A percentile compares a stretch with the other conserved stretches of the same genome.
Conservation (phyloP, 2,329 filamentous ascomycete genomes). For the Ampelomyces quisqualis region DNA sequence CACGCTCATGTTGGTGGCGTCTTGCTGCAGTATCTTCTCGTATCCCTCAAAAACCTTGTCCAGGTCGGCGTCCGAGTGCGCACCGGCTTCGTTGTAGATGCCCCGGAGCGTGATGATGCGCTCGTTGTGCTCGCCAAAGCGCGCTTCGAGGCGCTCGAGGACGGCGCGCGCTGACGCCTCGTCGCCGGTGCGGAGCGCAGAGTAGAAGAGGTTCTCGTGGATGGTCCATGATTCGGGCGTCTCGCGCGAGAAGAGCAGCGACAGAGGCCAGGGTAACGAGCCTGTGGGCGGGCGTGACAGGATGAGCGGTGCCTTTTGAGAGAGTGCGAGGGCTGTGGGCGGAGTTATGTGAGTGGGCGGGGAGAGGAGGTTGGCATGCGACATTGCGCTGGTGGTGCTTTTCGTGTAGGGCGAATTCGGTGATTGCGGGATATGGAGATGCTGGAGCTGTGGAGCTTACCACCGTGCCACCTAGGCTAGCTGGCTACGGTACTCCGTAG, state of each 20-base stretch:
- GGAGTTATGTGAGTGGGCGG: slow-evolving; percentile 46
- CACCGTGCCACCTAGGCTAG: no score
- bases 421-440: slow-evolving; percentile 1
- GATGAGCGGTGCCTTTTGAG: slow-evolving; percentile 48
- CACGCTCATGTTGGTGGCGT: slow-evolving; percentile 79
- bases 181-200: slow-evolving; percentile 82
- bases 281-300: slow-evolving; percentile 43
- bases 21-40: slow-evolving; percentile 69
- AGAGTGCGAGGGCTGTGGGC: slow-evolving; percentile 48
- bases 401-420: background rate
- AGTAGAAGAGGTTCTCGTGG: slow-evolving; percentile 83
- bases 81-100: slow-evolving; percentile 79
- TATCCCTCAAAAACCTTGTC: slow-evolving; percentile 74
- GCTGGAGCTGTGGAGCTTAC: slow-evolving; percentile 22
- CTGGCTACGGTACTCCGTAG: no score
- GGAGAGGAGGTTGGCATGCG: slow-evolving; percentile 41
- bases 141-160: slow-evolving; percentile 70
- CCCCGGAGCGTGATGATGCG: slow-evolving; percentile 81
- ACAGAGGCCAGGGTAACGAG: slow-evolving; percentile 54
- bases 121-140: slow-evolving; percentile 84
- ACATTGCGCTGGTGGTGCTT: slow-evolving; percentile 22
- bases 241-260: slow-evolving; percentile 58
- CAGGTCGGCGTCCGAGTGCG: slow-evolving; percentile 64
- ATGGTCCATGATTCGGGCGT: slow-evolving; percentile 78
- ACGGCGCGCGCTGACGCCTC: slow-evolving; percentile 73